Conservation (phyloP, 768 basidiomycete species). For the Leccinum sublutescens region DNA sequence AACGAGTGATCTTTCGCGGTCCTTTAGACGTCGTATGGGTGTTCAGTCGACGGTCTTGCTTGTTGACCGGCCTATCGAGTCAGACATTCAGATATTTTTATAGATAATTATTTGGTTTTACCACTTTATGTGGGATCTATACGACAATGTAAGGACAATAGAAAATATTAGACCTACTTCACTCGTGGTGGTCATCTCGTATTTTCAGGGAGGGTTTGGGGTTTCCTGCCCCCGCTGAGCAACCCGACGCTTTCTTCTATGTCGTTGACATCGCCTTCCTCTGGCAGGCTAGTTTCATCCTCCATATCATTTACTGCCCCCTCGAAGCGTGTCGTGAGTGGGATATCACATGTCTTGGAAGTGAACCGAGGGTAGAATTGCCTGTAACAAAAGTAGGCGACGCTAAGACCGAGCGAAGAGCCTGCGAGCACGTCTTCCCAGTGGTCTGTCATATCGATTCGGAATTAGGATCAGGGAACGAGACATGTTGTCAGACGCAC, state of each 20-base stretch:
- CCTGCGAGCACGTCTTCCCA: conserved; percentile 90
- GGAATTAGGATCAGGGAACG: not conserved
- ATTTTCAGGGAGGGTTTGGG: not conserved
- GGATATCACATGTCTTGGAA: conserved; percentile 56
- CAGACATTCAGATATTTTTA: not conserved
- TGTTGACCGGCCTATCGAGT: not conserved
- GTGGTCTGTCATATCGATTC: conserved; percentile 56
- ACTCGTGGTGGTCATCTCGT: not conserved
- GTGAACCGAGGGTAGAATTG: conserved; percentile 75
- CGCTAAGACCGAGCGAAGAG: conserved; percentile 64
- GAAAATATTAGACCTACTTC: not conserved
- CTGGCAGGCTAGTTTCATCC: not conserved
- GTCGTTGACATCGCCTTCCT: conserved; percentile 11
- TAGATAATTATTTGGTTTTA: not conserved
- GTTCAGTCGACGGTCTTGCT: not conserved
- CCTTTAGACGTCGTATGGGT: not conserved
- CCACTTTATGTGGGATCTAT: not conserved
- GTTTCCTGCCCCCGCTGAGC: conserved; percentile 16
- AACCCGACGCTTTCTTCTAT: conserved; percentile 20
- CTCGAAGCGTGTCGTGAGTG: conserved; percentile 67
- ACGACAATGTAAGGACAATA: not conserved
- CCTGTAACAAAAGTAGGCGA: conserved; percentile 75
- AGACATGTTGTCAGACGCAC: conserved; percentile 40
- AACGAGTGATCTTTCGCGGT: conserved; percentile 9
- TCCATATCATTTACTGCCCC: conserved; percentile 1